phyloP scores from a whole-genome alignment of 345 rosid species.

The Eutrema yunnanense region DNA sequence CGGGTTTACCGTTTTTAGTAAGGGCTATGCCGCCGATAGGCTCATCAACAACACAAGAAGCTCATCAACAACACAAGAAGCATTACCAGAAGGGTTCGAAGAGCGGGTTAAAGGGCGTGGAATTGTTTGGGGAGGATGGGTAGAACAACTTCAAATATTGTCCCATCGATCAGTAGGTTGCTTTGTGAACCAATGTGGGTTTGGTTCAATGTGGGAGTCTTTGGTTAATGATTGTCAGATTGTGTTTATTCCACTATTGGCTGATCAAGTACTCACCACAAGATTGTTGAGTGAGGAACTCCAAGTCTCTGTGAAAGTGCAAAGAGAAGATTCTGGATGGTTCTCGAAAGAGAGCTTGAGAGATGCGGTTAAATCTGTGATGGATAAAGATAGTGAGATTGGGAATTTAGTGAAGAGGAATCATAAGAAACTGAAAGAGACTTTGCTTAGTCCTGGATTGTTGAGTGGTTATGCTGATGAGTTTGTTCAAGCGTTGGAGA shows the following conservation, averaged over 20 bases:
- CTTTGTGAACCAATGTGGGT: slow-evolving; percentile 34
- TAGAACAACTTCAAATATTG: slow-evolving; percentile 24
- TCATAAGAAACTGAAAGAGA: slow-evolving; percentile 20
- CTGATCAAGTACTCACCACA: slow-evolving; percentile 35
- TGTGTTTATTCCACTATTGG: slow-evolving; percentile 31
- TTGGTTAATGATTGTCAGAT: slow-evolving; percentile 27
- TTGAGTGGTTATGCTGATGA: not conserved
- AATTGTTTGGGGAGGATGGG: slow-evolving; percentile 26
- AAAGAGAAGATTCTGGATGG: slow-evolving; percentile 24
- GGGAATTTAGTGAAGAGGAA: slow-evolving; percentile 4
- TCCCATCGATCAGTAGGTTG: slow-evolving; percentile 32
- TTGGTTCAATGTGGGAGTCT: slow-evolving; percentile 37
- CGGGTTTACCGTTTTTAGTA: slow-evolving; percentile 28
- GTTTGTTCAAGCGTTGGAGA: slow-evolving; percentile 3
- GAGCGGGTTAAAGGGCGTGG: slow-evolving; percentile 32
- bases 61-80: slow-evolving; percentile 30
- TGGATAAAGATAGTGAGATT: slow-evolving; percentile 24
- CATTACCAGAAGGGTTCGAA: slow-evolving; percentile 31
- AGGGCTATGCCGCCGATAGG: slow-evolving; percentile 30
- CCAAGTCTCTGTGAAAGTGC: slow-evolving; percentile 33
- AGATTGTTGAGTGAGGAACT: slow-evolving; percentile 33
- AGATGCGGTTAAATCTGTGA: slow-evolving; percentile 19
- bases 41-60: too few species aligned
- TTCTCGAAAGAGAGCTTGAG: slow-evolving; percentile 24
- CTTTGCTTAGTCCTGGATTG: not conserved